Evolutionary conservation across 345 rosid genomes (phyloP), one percentile per base, ranked within the genome.

Genomic region (Hypericum perforatum): DNA sequence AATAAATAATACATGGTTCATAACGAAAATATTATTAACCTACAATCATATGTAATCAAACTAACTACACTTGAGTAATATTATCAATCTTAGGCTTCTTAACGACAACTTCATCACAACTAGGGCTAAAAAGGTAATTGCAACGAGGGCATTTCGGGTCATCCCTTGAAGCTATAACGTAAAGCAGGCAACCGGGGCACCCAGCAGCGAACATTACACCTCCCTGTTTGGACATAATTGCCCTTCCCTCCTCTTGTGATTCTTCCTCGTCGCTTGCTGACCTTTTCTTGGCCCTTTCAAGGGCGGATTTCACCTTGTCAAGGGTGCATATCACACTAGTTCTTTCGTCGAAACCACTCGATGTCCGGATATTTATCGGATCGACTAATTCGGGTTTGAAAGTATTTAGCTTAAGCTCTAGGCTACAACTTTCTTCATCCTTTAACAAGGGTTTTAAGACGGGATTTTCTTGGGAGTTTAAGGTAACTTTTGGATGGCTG

Each of bases 141-240:
- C 48, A 44, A 11, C 48, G 48, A 44, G 48, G 48, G 48, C 48
- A 44, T n/a, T 44, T 44, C 14, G 48, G 48, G 5, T 44, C 14
- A 10, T n/a, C 48, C 12, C 14, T 44, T n/a, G 14, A 15, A 11
- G 48, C 14, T 15, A 44, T 44, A n/a, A 44, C 48, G 13, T 44
- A 44, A 3, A 44, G 48, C 13, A 44, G 14, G 13, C 48, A 44
- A 44, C 48, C 12, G 6, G 48, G 48, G 13, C 48, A 44, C 14
- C 12, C 48, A 9, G 48, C 48, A 7, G 48, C 48, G 5, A 44
- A 44, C 48, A 44, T 9, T 7, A n/a, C 14, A 9, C 48, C 14
- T 0, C 48, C 48, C 11, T 9, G 5, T 5, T 44, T n/a, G 7
- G 7, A n/a, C 11, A 10, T 7, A 44, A 6, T n/a, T 44, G 14